Evolutionary conservation across 2,329 filamentous ascomycete species (phyloP).

Genomic region (Camillea tinctor): DNA sequence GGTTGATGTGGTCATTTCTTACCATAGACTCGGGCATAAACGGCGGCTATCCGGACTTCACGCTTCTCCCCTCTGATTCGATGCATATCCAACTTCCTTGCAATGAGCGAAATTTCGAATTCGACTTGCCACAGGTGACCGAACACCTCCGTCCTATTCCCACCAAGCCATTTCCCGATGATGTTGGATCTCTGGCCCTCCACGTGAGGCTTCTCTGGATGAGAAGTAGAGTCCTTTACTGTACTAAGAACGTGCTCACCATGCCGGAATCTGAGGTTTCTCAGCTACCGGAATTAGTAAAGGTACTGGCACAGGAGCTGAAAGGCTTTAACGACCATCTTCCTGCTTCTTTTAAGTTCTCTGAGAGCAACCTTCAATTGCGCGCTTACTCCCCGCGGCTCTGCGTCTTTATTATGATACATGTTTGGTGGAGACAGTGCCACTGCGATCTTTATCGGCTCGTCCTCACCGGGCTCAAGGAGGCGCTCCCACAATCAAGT

Average conservation of each 20-base stretch:
- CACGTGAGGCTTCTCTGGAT: slow-evolving; percentile 57
- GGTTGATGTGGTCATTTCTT: slow-evolving; percentile 47
- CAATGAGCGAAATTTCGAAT: slow-evolving; percentile 54
- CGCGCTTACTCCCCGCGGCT: slow-evolving; percentile 57
- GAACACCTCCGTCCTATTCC: slow-evolving; percentile 45
- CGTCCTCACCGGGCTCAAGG: slow-evolving; percentile 50
- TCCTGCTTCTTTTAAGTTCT: slow-evolving; percentile 57
- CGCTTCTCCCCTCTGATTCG: slow-evolving; percentile 42
- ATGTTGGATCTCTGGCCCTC: slow-evolving; percentile 54
- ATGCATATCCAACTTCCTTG: slow-evolving; percentile 49
- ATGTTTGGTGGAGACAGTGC: slow-evolving; percentile 59
- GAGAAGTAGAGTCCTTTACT: slow-evolving; percentile 53
- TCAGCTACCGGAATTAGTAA: slow-evolving; percentile 45
- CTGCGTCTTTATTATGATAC: slow-evolving; percentile 59
- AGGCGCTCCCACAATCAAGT: slow-evolving; percentile 45
- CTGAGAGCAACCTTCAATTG: slow-evolving; percentile 54
- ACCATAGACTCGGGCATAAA: slow-evolving; percentile 49
- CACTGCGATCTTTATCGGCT: slow-evolving; percentile 57
- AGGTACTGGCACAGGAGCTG: slow-evolving; percentile 45
- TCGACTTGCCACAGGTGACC: slow-evolving; percentile 55
- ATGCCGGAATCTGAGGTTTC: slow-evolving; percentile 45
- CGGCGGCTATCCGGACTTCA: slow-evolving; percentile 46
- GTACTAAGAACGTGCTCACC: slow-evolving; percentile 45
- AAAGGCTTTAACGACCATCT: slow-evolving; percentile 52
- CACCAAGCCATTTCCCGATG: slow-evolving; percentile 47